Conservation (phyloP, 306 rosid species). For the Echinosophora koreensis region DNA sequence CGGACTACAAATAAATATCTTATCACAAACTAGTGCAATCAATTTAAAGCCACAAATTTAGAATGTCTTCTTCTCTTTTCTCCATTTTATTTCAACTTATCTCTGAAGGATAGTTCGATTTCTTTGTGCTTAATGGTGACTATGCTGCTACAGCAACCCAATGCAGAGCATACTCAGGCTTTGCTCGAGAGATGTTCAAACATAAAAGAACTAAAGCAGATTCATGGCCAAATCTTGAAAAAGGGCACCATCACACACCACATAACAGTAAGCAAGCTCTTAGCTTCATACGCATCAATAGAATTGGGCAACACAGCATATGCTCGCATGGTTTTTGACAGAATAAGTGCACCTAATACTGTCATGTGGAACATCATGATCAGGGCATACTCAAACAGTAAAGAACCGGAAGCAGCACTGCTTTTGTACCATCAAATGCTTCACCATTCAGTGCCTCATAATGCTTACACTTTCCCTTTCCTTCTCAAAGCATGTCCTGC, state of each 20-base stretch:
- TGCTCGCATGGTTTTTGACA: conserved; percentile 63
- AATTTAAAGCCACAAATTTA: conserved; percentile 46
- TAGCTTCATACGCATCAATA: conserved; percentile 54
- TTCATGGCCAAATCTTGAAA: conserved; percentile 71
- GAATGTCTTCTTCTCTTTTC: not conserved
- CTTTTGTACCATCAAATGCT: conserved; percentile 64
- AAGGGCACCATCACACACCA: conserved; percentile 44
- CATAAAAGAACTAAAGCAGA: conserved; percentile 65
- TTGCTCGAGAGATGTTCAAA: conserved; percentile 70
- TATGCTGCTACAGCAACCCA: conserved; percentile 48
- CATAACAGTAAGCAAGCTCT: conserved; percentile 54
- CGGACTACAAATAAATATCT: conserved; percentile 44
- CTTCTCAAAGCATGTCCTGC: conserved; percentile 75
- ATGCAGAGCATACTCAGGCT: conserved; percentile 45
- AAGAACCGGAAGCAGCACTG: conserved; percentile 63
- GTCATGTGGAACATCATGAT: conserved; percentile 73
- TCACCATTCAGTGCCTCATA: conserved; percentile 58
- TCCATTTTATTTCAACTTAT: conserved; percentile 21
- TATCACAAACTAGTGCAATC: conserved; percentile 45
- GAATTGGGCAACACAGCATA: conserved; percentile 56
- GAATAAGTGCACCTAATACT: conserved; percentile 62
- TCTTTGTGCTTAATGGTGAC: conserved; percentile 28
- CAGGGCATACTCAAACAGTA: conserved; percentile 62
- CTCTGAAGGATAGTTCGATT: conserved; percentile 21
- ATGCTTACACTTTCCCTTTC: conserved; percentile 75